phyloP scores from a whole-genome alignment of 441 rosid species.

The Euphorbia celastroides region DNA sequence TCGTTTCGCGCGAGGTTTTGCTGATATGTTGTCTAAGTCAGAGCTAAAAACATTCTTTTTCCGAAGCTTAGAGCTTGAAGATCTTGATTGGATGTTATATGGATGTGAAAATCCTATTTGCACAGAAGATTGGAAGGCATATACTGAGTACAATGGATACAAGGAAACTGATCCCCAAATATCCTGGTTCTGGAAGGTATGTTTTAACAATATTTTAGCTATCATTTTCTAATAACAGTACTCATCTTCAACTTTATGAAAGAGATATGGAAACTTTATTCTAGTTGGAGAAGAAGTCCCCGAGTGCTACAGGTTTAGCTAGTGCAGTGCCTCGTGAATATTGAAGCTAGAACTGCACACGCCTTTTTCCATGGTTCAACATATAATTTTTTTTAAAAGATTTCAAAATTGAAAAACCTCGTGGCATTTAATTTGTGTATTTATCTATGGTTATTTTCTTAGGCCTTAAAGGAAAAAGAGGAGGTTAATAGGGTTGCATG shows the following conservation, averaged over 20 bases:
- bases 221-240: background rate
- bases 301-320: background rate
- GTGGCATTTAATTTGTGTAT: background rate
- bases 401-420: background rate
- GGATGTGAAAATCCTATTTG: slow-evolving; percentile 61
- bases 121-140: slow-evolving; percentile 79
- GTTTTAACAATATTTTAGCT: slow-evolving; percentile 2
- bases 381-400: too few relatives aligned
- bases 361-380: background rate
- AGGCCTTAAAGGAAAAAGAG: background rate
- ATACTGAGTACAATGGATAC: slow-evolving; percentile 76
- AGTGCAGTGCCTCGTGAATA: background rate
- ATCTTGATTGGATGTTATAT: slow-evolving; percentile 77
- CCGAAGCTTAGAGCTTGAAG: slow-evolving; percentile 60
- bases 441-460: background rate
- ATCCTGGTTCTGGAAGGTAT: slow-evolving; percentile 91
- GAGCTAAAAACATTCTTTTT: slow-evolving; percentile 40
- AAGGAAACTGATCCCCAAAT: slow-evolving; percentile 64
- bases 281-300: too few relatives aligned
- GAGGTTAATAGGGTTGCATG: background rate
- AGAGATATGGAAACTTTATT: background rate
- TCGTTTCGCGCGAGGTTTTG: slow-evolving; percentile 61
- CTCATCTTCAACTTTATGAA: background rate
- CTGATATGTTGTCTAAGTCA: slow-evolving; percentile 45
- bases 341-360: background rate